Evolutionary conservation across 805 yeast genomes (phyloP).

Genomic region (Zygoascus biomembranicola): DNA sequence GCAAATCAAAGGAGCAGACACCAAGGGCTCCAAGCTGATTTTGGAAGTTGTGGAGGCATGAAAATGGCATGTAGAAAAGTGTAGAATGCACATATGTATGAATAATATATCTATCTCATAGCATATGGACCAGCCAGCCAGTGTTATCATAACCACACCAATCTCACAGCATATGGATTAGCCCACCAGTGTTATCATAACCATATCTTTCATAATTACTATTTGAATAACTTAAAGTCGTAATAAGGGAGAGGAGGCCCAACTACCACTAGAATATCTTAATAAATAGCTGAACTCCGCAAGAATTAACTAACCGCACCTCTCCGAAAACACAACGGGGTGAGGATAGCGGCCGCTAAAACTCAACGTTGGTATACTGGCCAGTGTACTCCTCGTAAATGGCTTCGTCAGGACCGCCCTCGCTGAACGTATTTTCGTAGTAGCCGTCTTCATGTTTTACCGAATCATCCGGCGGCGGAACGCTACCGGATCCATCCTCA

Average conservation of each 20-base stretch:
- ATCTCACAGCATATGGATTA: not conserved
- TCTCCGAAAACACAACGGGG: not conserved
- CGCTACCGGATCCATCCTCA: not conserved
- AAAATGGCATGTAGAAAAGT: not conserved
- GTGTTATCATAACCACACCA: not conserved
- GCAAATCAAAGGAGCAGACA: constrained; percentile 20
- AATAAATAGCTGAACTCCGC: no score
- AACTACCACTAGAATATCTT: no score
- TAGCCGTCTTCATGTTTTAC: constrained; percentile 8
- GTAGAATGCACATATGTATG: not conserved
- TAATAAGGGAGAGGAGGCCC: not conserved
- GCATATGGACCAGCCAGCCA: not conserved
- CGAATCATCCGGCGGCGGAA: not conserved
- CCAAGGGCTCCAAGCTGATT: constrained; percentile 30
- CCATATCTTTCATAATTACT: not conserved
- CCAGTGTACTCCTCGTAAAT: constrained; percentile 23
- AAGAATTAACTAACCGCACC: not conserved
- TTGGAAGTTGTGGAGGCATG: constrained; percentile 9
- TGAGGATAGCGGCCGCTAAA: not conserved
- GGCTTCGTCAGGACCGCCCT: constrained; percentile 12
- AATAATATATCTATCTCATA: not conserved
- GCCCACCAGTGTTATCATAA: not conserved
- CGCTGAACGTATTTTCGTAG: constrained; percentile 20
- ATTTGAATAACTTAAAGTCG: not conserved
- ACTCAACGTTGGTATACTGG: constrained; percentile 22